phyloP scores from a whole-genome alignment of 495 filamentous ascomycete species.

The Penicillium antarcticum region DNA sequence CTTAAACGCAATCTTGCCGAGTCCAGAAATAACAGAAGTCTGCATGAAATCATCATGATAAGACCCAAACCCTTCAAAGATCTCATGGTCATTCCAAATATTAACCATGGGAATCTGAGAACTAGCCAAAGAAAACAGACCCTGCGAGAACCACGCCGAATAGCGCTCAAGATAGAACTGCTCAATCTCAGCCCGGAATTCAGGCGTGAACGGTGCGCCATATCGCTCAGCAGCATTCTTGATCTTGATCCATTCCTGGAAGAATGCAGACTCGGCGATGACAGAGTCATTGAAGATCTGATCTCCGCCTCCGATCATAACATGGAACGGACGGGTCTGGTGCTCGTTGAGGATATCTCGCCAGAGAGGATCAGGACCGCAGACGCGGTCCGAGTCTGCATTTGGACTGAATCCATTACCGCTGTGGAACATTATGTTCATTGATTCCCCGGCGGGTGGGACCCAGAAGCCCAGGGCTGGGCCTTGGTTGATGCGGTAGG shows the following conservation, averaged over 20 bases:
- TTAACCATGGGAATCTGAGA: constrained; percentile 98
- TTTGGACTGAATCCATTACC: constrained; percentile 92
- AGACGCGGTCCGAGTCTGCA: constrained; percentile 73
- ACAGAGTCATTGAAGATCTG: constrained; percentile 93
- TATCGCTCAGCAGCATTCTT: constrained; percentile 80
- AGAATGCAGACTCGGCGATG: constrained; percentile 66
- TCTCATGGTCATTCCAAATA: constrained; percentile 97
- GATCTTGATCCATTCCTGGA: constrained; percentile 78
- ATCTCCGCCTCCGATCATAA: constrained; percentile 97
- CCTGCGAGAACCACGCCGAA: constrained; percentile 89
- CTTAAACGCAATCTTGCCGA: constrained; percentile 91
- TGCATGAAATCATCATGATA: constrained; percentile 91
- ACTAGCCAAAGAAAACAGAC: constrained; percentile 86
- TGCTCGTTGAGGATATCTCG: constrained; percentile 91
- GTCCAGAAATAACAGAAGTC: constrained; percentile 82
- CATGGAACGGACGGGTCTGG: constrained; percentile 90
- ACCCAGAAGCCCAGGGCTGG: constrained; percentile 94
- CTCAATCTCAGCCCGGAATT: constrained; percentile 84
- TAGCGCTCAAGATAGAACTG: constrained; percentile 84
- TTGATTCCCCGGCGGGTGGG: constrained; percentile 75
- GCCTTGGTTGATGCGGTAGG: constrained; percentile 91
- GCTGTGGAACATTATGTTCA: constrained; percentile 98
- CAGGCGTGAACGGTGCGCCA: constrained; percentile 62
- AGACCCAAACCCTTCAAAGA: constrained; percentile 94
- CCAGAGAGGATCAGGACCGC: constrained; percentile 95